Base-by-base conservation (phyloP, 306 rosid species). In the Acacia crassicarpa region DNA sequence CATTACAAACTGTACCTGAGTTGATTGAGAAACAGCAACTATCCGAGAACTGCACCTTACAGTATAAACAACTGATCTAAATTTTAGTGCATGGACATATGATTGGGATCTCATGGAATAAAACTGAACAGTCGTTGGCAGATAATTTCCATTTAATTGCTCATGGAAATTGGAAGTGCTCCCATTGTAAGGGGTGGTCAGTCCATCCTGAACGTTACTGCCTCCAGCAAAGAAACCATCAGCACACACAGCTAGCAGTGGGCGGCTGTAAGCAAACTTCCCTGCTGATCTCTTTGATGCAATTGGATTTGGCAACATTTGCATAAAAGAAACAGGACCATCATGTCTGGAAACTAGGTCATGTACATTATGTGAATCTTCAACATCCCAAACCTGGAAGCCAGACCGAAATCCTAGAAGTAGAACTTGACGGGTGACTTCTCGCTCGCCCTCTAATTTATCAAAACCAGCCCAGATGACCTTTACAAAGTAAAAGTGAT, bases 381-480 rank as follows among this genome's bases (percentile, higher is more conserved):
- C 97, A 49, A 96, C 98, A 87, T 91, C 97, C 99, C 98, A 96
- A 84, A 96, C 94, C 84, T 94, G 98, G 89, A 95, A 96, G 78
- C 99, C 99, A 59, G 94, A 93, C 54, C 83, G 91, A 80, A 88
- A 93, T 48, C 98, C 98, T 78, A 96, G 89, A 82, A 96, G 91
- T 53, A 96, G 97, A 70, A 92, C 98, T 86, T 83, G 89, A 46
- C 89, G 92, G 81, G 63, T 67, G 81, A 78, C 71, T 53, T 77
- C 89, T 71, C 89, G 91, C 81, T 87, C 91, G n/a, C 86, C 76
- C 91, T 96, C 99, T 89, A 93, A 84, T 86, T 87, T 85, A 90
- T 96, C 99, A 85, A 93, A 96, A 76, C 98, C 99, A 51, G 94
- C 97, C 99, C 98, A 95, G 77, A 87, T 91, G 22, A 93, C 98